Conservation (phyloP, 2,329 filamentous ascomycete species). For the Botryotinia narcissicola region DNA sequence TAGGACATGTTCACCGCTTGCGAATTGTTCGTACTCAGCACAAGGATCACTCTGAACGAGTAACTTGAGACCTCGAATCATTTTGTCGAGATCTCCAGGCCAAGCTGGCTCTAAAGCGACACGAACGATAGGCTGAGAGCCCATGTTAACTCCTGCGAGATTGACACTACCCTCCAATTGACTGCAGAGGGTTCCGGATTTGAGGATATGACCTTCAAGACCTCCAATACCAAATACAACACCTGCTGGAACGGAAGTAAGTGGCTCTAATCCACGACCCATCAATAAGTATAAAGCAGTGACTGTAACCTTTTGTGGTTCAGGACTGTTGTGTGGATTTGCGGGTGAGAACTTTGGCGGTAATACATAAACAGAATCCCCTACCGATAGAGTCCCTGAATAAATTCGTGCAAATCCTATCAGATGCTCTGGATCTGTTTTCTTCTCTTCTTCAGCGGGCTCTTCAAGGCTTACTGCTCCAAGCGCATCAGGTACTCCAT, state of each 20-base stretch:
- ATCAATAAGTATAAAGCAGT: constrained; percentile 92
- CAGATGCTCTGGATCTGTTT: constrained; percentile 76
- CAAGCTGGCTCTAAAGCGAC: constrained; percentile 93
- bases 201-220: constrained; percentile 88
- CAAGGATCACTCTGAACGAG: constrained; percentile 95
- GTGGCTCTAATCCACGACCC: constrained; percentile 81
- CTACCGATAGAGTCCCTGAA: constrained; percentile 84
- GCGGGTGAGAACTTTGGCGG: constrained; percentile 90
- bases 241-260: constrained; percentile 83
- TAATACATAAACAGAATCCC: constrained; percentile 86
- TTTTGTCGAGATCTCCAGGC: constrained; percentile 86
- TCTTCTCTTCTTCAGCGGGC: constrained; percentile 51
- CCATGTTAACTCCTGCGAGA: constrained; percentile 78
- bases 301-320: constrained; percentile 79
- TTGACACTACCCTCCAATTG: constrained; percentile 84
- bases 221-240: constrained; percentile 95
- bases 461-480: constrained; percentile 60
- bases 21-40: constrained; percentile 89
- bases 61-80: constrained; percentile 83
- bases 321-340: constrained; percentile 66
- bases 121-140: constrained; percentile 86
- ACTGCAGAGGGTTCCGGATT: constrained; percentile 91
- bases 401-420: constrained; percentile 94
- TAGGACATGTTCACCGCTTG: constrained; percentile 91
- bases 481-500: constrained; percentile 55